Base-by-base conservation (phyloP, 768 basidiomycete genomes). In the Lanmaoa rubissima region DNA sequence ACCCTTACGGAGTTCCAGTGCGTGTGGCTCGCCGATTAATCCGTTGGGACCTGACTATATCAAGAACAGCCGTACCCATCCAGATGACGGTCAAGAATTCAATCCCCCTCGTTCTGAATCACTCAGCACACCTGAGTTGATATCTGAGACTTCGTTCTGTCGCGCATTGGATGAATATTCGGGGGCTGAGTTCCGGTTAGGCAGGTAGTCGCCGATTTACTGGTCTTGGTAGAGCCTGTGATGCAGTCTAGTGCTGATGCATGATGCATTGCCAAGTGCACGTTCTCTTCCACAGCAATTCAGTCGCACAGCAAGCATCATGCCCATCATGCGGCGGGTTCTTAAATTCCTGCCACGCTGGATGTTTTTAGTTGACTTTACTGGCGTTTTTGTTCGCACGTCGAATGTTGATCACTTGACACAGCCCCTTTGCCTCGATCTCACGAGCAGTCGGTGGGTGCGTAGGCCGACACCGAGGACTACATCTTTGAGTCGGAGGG, bases 1-100 rank as follows among this genome's bases (percentile, higher is more conserved):
- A 77, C 86, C 53, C 73, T 93, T 41, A 89, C 88, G 44, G 91
- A 93, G 69, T 84, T 93, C 58, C 79, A 85, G 91, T 92, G 66
- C 72, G 87, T 73, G 12, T 45, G 24, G 8, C 11, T 8, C 3
- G 11, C 36, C 14, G 3, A 49, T 48, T 35, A 47, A 38, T 39
- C 11, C 53, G 46, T 16, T 7, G 34, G 21, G 14, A 54, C 52
- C 56, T 64, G 32, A 62, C 45, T 28, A 34, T 39, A 43, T 19
- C 16, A 31, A 1, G 17, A 17, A 55, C 48, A 72, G 70, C 38
- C 61, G 61, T 28, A 72, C 70, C 2, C 57, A 53, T 40, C 59
- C 56, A 16, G 59, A 66, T 45, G 66, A 65, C 28, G 28, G 14
- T 14, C 39, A 35, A 38, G 17, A 34, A 21, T 48, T 47, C 26